Percentiles rank a stretch among this genome's conserved stretches.
phyloP scores from a whole-genome alignment of 352 stramenopile species.

The Nothophytophthora sp. region DNA sequence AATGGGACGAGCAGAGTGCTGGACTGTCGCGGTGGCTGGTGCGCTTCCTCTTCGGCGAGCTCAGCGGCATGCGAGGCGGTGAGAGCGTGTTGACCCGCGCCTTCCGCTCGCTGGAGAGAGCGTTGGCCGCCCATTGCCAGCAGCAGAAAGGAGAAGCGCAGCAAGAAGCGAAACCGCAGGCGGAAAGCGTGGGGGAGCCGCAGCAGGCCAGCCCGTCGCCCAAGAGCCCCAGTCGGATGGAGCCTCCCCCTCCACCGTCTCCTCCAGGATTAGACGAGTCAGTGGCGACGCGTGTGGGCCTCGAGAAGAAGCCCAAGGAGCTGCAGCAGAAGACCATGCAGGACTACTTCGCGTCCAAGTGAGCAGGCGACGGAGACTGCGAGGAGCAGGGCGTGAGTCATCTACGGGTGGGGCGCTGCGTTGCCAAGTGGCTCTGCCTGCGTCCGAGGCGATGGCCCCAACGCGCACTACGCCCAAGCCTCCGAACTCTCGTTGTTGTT shows the following conservation, averaged over 20 bases:
- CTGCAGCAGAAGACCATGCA: slow-evolving; percentile 27
- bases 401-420: no score
- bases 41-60: slow-evolving; percentile 28
- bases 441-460: no score
- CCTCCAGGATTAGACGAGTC: slow-evolving; percentile 9
- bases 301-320: slow-evolving; percentile 27
- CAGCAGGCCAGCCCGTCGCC: background rate
- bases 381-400: no score
- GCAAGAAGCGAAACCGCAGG: no score
- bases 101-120: slow-evolving; percentile 16
- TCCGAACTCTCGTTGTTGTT: no score
- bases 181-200: no score
- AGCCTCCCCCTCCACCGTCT: background rate
- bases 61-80: background rate
- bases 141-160: background rate
- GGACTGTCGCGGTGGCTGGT: slow-evolving; percentile 26
- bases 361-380: no score
- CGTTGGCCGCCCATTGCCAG: slow-evolving; percentile 4
- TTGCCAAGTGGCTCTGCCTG: no score
- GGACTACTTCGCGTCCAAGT: slow-evolving; percentile 26
- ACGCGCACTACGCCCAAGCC: no score
- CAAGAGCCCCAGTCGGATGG: no score
- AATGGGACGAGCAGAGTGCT: slow-evolving; percentile 25
- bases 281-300: background rate
- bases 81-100: slow-evolving; percentile 21